Evolutionary conservation across 2,329 filamentous ascomycete species (phyloP), one percentile per base, ranked within the genome.

Genomic region (Juglanconis sp.): DNA sequence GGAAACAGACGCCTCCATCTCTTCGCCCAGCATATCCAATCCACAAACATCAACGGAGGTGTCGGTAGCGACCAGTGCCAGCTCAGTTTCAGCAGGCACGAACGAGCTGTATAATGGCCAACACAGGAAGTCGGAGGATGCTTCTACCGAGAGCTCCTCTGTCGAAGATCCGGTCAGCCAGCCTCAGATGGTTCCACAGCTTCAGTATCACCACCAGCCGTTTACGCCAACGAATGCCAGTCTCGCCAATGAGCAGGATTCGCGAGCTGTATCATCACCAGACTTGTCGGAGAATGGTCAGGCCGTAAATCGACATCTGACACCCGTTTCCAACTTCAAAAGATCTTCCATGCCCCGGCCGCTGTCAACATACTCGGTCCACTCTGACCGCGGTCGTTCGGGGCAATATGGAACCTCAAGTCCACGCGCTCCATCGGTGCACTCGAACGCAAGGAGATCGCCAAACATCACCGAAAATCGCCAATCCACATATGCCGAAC

Each of bases 281-380:
- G 82, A 85, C 59, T 71, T 83, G 48, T 71, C 74, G 4, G 85
- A 87, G 36, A 75, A 77, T 57, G 79, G 74, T 15, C 72, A 77
- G 3, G 75, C 77, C 38, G 80, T 84, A 62, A 84, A 85, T 64
- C 85, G 86, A 51, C 85, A 88, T 70, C 75, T 91, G 40, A 86
- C 86, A 3, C 86, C 83, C 31, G 85, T 74, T 49, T 81, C 82
- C 11, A 76, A 79, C 67, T 77, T 82, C 65, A 77, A 80, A 67
- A 77, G 85, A 68, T 85, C 78, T 61, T 85, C 84, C 13, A 71
- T 89, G 64, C 82, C 83, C 46, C 83, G 93, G 55, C 92, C 92
- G 5, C 81, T 81, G 31, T 96, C 93, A 11, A 80, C 88, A 5
- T 93, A 92, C 72, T 95, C 91, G 2, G 80, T 84, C 13, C 83